These are phyloP conservation scores for Gonium pectorale DNA, from an alignment of 139 green algal species.

Conservation along the genomic window DNA sequence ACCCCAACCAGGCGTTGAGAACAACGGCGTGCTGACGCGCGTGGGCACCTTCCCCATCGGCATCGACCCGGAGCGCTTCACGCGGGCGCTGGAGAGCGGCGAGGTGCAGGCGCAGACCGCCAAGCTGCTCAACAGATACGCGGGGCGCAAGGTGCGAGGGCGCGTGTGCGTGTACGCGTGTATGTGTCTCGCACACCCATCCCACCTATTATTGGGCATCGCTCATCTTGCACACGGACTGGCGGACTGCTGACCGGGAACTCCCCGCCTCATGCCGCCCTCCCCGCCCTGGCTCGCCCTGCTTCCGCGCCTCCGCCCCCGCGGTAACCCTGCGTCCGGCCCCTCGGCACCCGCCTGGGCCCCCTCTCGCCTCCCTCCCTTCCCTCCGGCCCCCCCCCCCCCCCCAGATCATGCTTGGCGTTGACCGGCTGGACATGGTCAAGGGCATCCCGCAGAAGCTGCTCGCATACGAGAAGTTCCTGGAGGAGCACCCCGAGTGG, in stretches of 20 bases:
- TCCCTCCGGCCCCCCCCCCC: neutral
- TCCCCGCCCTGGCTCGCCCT: too few relatives aligned
- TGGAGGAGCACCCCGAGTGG: conserved; percentile 97
- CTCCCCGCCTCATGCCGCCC: too few relatives aligned
- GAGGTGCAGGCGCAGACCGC: conserved; percentile 90
- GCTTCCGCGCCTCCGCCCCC: too few relatives aligned
- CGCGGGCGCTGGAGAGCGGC: conserved; percentile 82
- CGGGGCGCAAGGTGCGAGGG: conserved; percentile 76
- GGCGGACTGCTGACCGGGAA: too few relatives aligned
- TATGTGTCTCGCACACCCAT: too few relatives aligned
- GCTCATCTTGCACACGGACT: too few relatives aligned
- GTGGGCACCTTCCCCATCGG: conserved; percentile 96
- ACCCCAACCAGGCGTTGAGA: conserved; percentile 86
- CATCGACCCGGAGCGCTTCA: conserved; percentile 98
- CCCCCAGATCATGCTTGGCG: conserved; percentile 95
- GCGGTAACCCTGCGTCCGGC: too few relatives aligned
- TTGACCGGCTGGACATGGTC: conserved; percentile 99
- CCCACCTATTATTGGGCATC: too few relatives aligned
- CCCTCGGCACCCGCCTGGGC: too few relatives aligned
- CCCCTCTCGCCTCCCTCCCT: neutral
- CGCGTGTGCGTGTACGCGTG: too few relatives aligned
- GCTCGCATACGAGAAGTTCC: conserved; percentile 97
- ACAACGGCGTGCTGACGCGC: conserved; percentile 89
- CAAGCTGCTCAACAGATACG: conserved; percentile 91
- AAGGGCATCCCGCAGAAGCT: conserved; percentile 99